Percentiles rank a stretch among this genome's conserved stretches.
These are phyloP conservation scores for Syzygium malaccense DNA, from an alignment of 441 rosid species.

Conservation along the genomic window DNA sequence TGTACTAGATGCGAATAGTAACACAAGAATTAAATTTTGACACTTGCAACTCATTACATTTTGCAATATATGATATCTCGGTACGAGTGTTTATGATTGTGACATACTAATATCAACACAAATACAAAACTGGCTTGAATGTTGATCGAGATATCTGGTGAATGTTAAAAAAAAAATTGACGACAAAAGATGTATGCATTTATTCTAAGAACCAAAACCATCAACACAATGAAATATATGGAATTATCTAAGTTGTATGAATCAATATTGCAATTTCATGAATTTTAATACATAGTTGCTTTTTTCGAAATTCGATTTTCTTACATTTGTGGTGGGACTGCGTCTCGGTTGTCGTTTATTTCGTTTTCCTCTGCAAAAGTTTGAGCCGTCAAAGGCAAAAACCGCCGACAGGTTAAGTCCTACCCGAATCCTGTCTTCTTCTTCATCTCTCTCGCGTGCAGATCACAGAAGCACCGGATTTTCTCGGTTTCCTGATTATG, in stretches of 20 bases:
- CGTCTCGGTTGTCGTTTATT: background rate
- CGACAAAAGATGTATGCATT: background rate
- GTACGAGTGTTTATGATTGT: background rate
- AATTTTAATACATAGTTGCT: background rate
- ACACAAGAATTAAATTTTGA: background rate
- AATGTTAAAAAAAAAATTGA: background rate
- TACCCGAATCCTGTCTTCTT: background rate
- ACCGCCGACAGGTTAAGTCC: background rate
- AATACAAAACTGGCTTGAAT: background rate
- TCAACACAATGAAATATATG: background rate
- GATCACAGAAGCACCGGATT: background rate
- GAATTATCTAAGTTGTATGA: background rate
- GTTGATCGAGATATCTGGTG: fast-evolving
- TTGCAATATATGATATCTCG: background rate
- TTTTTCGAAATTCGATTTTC: background rate
- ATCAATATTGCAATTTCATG: background rate
- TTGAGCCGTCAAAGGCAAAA: background rate
- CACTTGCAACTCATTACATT: background rate
- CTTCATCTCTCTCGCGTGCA: background rate
- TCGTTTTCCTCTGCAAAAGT: background rate
- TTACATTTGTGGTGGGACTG: background rate
- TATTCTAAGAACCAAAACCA: background rate
- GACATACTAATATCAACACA: fast-evolving
- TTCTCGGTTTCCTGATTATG: background rate
- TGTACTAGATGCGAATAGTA: background rate